Base-by-base conservation (phyloP, 352 stramenopile genomes). In the Pythium dissotocum region DNA sequence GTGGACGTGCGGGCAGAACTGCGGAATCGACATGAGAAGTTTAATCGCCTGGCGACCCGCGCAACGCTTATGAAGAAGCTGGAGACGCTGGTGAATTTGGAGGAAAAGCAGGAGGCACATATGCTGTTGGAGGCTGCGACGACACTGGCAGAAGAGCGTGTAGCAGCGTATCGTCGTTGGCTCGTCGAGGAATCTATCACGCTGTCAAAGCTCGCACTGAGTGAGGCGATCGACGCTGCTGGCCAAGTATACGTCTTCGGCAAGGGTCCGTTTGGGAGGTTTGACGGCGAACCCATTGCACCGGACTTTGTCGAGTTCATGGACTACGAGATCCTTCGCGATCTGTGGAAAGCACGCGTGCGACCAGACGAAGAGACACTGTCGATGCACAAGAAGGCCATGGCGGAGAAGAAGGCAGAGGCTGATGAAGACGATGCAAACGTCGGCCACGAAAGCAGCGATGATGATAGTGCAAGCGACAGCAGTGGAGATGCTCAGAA, bases 211-310 rank as follows among this genome's bases (percentile, higher is more conserved):
- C 65, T 86, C 0, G 63, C 80, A 10, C 65, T 94, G 6, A 54
- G 69, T 0, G 80, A 91, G 8, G 84, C 87, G 0, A 60, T 94
- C 9, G 87, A 94, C 70, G 85, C 82, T 24, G 83, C 85, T 12
- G 87, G 87, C 0, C 87, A 94, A 30, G 87, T 94, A 0, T 94
- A 94, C 48, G 68, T 90, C 26, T 93, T 94, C 38, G 85, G 87
- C 4, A 89, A 84, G 64, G 87, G 85, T 30, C 63, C 80, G 0
- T 85, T 88, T 44, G 71, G 82, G 24, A 78, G 83, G 10, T 89
- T 93, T 33, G 83, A 93, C 35, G 79, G 79, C 5, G 77, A 87
- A 0, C 71, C 80, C 2, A 69, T 77, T 10, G 63, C 77, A 24
- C 80, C 80, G 8, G 86, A 94, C 28, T 90, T 89, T 59, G 71